phyloP scores from a whole-genome alignment of 305 asterid species.

The Fraxinus ornus region DNA sequence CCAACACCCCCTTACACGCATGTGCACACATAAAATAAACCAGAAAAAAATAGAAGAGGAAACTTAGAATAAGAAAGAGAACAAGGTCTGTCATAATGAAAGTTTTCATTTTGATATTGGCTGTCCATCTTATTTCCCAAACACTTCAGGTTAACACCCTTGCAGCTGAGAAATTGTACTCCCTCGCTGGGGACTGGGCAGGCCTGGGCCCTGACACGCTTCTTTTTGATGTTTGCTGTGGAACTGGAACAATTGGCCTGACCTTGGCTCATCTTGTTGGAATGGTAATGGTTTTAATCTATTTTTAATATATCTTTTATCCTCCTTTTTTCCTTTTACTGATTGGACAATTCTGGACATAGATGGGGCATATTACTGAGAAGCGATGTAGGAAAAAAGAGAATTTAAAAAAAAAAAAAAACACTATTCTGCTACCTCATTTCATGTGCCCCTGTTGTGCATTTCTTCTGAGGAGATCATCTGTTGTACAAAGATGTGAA shows the following conservation, averaged over 20 bases:
- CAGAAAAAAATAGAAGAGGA: background rate
- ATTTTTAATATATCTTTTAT: slow-evolving; percentile 18
- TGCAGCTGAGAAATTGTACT: slow-evolving; percentile 90
- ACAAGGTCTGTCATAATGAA: background rate
- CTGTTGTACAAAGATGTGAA: slow-evolving; percentile 6
- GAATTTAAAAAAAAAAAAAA: background rate
- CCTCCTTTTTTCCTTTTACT: slow-evolving; percentile 6
- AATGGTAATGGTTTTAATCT: slow-evolving; percentile 72
- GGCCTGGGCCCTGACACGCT: slow-evolving; percentile 79
- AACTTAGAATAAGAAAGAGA: background rate
- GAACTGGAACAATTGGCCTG: slow-evolving; percentile 95
- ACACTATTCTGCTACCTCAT: background rate
- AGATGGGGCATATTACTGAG: background rate
- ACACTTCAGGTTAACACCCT: slow-evolving; percentile 82
- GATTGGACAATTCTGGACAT: background rate
- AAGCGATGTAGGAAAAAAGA: background rate
- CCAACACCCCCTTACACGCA: background rate
- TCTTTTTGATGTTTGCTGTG: slow-evolving; percentile 94
- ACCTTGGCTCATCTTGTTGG: slow-evolving; percentile 92
- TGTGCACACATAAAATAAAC: background rate
- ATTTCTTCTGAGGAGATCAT: background rate
- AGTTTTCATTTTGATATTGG: background rate
- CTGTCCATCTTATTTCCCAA: slow-evolving; percentile 20
- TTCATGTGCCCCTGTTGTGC: background rate
- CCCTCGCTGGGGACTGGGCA: slow-evolving; percentile 99